Evolutionary conservation across 495 filamentous ascomycete species (phyloP), one percentile per base, ranked within the genome.

Genomic region (Glarea lozoyensis): DNA sequence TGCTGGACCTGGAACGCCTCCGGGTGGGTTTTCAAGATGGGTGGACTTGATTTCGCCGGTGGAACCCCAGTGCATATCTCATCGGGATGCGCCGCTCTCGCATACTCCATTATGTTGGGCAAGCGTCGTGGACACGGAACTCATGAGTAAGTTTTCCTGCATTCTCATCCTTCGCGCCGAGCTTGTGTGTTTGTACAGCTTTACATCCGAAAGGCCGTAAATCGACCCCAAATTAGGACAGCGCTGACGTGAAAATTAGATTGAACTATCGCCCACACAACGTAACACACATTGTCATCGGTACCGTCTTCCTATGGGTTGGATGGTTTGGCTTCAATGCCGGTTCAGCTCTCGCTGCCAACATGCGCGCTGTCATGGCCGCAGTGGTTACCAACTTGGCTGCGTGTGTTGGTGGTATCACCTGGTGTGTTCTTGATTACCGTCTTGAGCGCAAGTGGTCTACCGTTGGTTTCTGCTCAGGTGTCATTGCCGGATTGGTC

Each of bases 291-390:
- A 87, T 98, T 50, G 90, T 96, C 24, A 79, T 98, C 34, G 92
- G 92, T 3, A 98, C 92, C 10, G 88, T 96, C 38, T 96, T 98
- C 71, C 81, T 98, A 33, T 98, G 92, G 92, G 88, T 97, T 36
- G 92, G 92, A 20, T 98, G 92, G 92, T 96, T 96, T 59, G 92
- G 92, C 38, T 98, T 98, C 76, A 98, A 98, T 58, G 92, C 85
- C 40, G 92, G 92, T 45, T 86, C 81, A 17, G 92, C 90, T n/a
- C 72, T 94, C 29, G 73, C 78, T 31, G 89, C 88, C 47, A 96
- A 94, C 65, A 64, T 94, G 63, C 82, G 92, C 53, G 79, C 92
- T 42, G 76, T 85, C 55, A 83, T 86, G 80, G 82, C 82, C 33
- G 75, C 71, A 32, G 61, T 84, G 9, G 73, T 82, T n/a, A 84